These are phyloP conservation scores for Kitagawia praeruptora DNA, from an alignment of 129 eudicot genomes.

Conservation along the genomic window DNA sequence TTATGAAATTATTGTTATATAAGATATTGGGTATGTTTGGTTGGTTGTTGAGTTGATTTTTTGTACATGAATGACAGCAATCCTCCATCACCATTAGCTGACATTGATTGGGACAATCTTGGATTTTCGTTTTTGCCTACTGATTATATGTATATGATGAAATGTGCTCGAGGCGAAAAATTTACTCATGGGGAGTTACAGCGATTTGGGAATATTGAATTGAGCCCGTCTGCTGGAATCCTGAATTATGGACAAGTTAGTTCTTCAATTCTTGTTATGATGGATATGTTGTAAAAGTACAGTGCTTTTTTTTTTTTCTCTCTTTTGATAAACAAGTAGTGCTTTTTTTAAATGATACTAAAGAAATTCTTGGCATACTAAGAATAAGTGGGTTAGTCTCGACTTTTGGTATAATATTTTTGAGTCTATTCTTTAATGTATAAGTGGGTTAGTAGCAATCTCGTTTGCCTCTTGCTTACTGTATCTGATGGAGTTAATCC, in stretches of 20 bases:
- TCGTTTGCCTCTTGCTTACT: neutral
- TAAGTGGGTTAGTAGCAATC: neutral
- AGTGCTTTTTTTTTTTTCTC: neutral
- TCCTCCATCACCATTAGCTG: slow-evolving; percentile 36
- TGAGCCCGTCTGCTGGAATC: slow-evolving; percentile 79
- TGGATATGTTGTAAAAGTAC: neutral
- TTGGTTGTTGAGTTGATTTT: slow-evolving; percentile 12
- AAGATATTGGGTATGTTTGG: neutral
- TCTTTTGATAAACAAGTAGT: too few relatives aligned
- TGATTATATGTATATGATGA: slow-evolving; percentile 70
- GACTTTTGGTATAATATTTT: neutral
- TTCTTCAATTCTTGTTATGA: slow-evolving; percentile 11
- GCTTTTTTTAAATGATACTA: neutral
- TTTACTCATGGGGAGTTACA: slow-evolving; percentile 64
- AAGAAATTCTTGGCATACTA: neutral
- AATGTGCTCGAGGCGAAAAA: slow-evolving; percentile 52
- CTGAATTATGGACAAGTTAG: slow-evolving; percentile 86
- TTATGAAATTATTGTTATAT: neutral
- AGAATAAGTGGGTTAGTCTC: neutral
- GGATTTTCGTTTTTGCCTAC: slow-evolving; percentile 68
- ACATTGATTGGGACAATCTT: slow-evolving; percentile 75
- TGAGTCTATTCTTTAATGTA: neutral
- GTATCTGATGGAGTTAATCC: neutral
- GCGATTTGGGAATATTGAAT: slow-evolving; percentile 73
- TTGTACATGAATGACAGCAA: slow-evolving; percentile 17